Base-by-base conservation (phyloP, 495 filamentous ascomycete genomes). In the Aspergillus heteromorphus region DNA sequence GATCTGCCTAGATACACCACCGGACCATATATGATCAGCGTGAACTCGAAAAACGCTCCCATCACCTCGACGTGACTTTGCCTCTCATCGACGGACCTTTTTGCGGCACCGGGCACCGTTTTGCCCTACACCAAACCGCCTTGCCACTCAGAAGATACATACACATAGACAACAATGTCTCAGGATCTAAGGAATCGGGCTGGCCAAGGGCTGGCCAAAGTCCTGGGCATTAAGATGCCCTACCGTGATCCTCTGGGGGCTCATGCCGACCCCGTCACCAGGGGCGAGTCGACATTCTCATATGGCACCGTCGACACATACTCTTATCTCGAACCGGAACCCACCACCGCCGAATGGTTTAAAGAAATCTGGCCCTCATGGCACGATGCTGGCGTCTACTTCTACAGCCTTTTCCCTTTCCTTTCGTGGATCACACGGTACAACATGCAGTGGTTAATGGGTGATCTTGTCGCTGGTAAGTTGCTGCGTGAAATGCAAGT, bases 391-490 rank as follows among this genome's bases (percentile, higher is more conserved):
- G 51, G 61, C 10, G 58, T 72, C 1, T 97, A 96, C 61, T 43
- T 84, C 20, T 61, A 78, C 31, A 83, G 78, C 14, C 71, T 98
- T 11, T 95, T 98, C 63, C 93, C 93, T 1, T 97, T 97, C 62
- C 60, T 87, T 16, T 77, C 82, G 1, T 98, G 93, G 93, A 93
- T 98, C 57, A 71, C 73, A 9, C 79, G 85, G 41, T 98, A 98
- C 68, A 98, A 98, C 66, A 3, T 83, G 41, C 83, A 88, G 76
- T 98, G 93, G 93, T 71, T 97, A 10, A 59, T 82, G 11, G 92
- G 92, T 52, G 93, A 98, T 72, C 65, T 97, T 40, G 84, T 96
- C 45, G 95, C 93, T 50, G 93, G 92, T 90, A 68, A 68, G 83
- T 65, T 27, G 10, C n/a, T 27, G 13, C 16, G 4, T 40, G 9